Evolutionary conservation across 169 alveolate species (phyloP).

Genomic region (Babesia divergens): DNA sequence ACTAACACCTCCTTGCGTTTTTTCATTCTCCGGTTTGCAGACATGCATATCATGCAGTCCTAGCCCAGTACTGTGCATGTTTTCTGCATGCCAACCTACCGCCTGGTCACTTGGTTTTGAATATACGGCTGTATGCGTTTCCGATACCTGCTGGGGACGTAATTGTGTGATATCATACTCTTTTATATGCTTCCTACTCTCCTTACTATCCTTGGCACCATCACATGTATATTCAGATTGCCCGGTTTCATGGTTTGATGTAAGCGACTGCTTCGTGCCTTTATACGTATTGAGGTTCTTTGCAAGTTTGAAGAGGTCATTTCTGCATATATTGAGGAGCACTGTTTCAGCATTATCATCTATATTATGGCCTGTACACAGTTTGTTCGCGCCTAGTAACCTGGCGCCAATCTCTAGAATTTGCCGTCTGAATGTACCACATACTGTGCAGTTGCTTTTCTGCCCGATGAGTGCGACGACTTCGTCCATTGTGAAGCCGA

Average conservation of each 20-base stretch:
- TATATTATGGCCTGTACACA: conserved; percentile 98
- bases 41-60: too few relatives aligned
- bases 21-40: too few relatives aligned
- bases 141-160: too few relatives aligned
- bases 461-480: conserved; percentile 90
- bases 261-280: too few relatives aligned
- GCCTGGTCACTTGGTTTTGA: too few relatives aligned
- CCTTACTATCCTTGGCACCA: neutral
- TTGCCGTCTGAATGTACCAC: conserved; percentile 97
- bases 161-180: too few relatives aligned
- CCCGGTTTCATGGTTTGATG: too few relatives aligned
- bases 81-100: too few relatives aligned
- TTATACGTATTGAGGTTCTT: conserved; percentile 67
- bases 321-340: conserved; percentile 93
- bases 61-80: too few relatives aligned
- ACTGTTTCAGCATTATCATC: conserved; percentile 98
- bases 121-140: too few relatives aligned
- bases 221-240: neutral
- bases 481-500: conserved; percentile 96
- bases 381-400: conserved; percentile 85
- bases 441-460: conserved; percentile 92
- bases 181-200: neutral
- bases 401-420: conserved; percentile 95
- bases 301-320: conserved; percentile 91
- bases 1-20: neutral